Base-by-base conservation (phyloP, 805 yeast genomes). In the Candida tibetensis region DNA sequence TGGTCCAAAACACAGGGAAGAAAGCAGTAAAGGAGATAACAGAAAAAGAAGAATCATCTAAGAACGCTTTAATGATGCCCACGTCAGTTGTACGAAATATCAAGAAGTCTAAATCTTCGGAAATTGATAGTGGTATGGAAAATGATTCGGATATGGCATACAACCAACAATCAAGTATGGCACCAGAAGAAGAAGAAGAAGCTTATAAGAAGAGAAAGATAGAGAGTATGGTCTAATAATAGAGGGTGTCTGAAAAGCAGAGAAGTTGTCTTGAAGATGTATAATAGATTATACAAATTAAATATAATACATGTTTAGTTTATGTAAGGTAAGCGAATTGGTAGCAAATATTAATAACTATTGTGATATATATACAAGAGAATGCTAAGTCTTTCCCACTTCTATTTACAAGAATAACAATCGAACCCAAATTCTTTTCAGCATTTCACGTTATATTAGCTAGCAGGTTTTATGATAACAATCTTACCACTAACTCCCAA, bases 401-500 rank as follows among this genome's bases (percentile, higher is more conserved):
- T 21, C 36, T 39, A 39, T 39, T 29, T 39, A 39, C 42, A 39
- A 35, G 42, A 22, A 25, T 9, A 10, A 7, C 25, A 7, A 21
- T 21, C 9, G 10, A 21, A 10, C 25, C 25, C 25, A 7, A 7
- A 21, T 21, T 7, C 25, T 21, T 21, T 10, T 21, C 10, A n/a
- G n/a, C n/a, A 21, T 21, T 21, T 10, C 25, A 7, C 10, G 7
- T 10, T 21, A 7, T 10, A 10, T 21, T 21, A 21, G 10, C 10
- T 21, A 7, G 10, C 10, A 10, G 10, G 7, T 21, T 19, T 21
- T 26, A 55, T 9, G 56, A 52, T 39, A 66, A 60, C 33, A 66
- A 49, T 40, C 71, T 51, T 9, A 69, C 74, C 17, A 69, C 68
- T 25, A 93, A 60, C 58, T 93, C 99, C 98, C 98, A 93, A 3